A percentile compares a stretch with the other conserved stretches of the same genome.
phyloP scores from a whole-genome alignment of 1,284 basidiomycete species.

The Sphagnurus paluster region DNA sequence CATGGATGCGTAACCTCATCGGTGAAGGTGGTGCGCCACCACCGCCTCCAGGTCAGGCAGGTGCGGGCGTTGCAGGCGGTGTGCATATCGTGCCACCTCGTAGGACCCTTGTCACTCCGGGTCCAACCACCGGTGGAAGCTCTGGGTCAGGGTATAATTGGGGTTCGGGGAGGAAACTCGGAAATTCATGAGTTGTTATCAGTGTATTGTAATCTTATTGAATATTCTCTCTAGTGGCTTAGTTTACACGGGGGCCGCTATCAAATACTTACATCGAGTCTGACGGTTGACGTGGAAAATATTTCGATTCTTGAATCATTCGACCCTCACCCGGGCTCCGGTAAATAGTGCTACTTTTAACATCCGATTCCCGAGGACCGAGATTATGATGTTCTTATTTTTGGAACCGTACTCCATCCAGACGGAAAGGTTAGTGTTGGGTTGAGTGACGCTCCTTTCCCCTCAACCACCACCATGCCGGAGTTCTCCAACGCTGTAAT shows the following conservation, averaged over 20 bases:
- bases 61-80: conserved; percentile 28
- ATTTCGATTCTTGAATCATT: no score
- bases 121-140: conserved; percentile 10
- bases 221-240: no score
- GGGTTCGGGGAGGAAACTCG: conserved; percentile 46
- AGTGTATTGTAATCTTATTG: neutral
- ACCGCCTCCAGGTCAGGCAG: conserved; percentile 18
- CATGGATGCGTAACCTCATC: conserved; percentile 37
- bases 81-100: conserved; percentile 42
- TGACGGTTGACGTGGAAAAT: no score
- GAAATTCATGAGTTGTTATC: conserved; percentile 21
- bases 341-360: no score
- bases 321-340: no score
- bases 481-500: conserved; percentile 42
- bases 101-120: conserved; percentile 18
- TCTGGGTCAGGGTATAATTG: conserved; percentile 40
- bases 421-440: no score
- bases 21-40: conserved; percentile 29
- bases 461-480: conserved; percentile 26
- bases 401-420: no score
- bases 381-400: neutral
- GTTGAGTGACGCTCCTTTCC: no score
- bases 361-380: no score
- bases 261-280: no score
- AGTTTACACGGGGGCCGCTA: no score